These are phyloP conservation scores for Hortiboletus flavorubellus DNA, from an alignment of 768 basidiomycete species.

Conservation along the genomic window DNA sequence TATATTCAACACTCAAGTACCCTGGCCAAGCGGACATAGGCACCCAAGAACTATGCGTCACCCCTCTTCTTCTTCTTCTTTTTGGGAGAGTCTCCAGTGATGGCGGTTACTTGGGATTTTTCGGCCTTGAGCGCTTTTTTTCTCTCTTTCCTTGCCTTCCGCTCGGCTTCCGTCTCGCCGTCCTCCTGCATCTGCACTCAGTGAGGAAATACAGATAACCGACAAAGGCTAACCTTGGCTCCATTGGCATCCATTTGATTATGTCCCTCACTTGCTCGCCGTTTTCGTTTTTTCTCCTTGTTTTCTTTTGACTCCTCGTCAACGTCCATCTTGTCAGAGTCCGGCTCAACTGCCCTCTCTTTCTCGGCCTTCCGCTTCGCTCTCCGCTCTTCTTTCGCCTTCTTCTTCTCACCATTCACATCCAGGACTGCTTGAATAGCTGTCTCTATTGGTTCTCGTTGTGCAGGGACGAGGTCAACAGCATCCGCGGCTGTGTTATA, in stretches of 20 bases:
- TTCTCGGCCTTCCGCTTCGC: slow-evolving; percentile 60
- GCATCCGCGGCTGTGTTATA: slow-evolving; percentile 89
- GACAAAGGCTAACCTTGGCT: slow-evolving; percentile 38
- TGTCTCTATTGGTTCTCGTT: slow-evolving; percentile 72
- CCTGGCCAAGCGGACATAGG: neutral
- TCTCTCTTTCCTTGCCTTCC: slow-evolving; percentile 76
- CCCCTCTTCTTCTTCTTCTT: slow-evolving; percentile 42
- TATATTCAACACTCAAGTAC: slow-evolving; percentile 1
- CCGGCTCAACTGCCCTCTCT: slow-evolving; percentile 46
- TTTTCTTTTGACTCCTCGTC: slow-evolving; percentile 35
- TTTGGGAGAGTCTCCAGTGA: slow-evolving; percentile 41
- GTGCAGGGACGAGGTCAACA: slow-evolving; percentile 80
- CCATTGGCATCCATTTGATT: slow-evolving; percentile 38
- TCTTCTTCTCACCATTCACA: slow-evolving; percentile 85
- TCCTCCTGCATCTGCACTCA: slow-evolving; percentile 28
- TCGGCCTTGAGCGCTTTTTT: slow-evolving; percentile 78
- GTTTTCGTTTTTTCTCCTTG: slow-evolving; percentile 46
- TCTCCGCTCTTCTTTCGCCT: slow-evolving; percentile 71
- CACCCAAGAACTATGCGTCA: slow-evolving; percentile 24
- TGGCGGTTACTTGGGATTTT: slow-evolving; percentile 50
- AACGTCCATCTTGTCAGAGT: slow-evolving; percentile 43
- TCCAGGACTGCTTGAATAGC: slow-evolving; percentile 75
- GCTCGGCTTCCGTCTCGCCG: slow-evolving; percentile 79
- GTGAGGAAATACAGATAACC: slow-evolving; percentile 5
- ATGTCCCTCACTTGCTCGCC: slow-evolving; percentile 54